phyloP scores from a whole-genome alignment of 352 stramenopile species.

The Elongisporangium senticosum region DNA sequence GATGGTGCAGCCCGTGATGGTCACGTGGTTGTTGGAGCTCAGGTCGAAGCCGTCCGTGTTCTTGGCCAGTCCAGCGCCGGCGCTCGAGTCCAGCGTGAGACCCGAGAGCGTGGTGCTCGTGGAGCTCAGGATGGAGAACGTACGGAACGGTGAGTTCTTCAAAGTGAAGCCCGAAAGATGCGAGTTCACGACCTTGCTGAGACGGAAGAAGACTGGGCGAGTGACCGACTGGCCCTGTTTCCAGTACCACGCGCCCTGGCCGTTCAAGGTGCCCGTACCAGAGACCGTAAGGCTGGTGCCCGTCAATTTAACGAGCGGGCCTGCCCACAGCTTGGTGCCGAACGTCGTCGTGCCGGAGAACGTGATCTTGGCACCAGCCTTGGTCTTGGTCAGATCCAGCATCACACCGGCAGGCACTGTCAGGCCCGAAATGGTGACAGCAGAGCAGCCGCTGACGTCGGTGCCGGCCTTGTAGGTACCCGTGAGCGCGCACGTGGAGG shows the following conservation, averaged over 20 bases:
- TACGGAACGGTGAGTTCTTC: constrained; percentile 19
- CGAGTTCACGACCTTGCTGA: constrained; percentile 6
- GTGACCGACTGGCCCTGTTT: constrained; percentile 21
- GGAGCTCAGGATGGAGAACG: constrained; percentile 18
- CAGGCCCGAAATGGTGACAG: constrained; percentile 18
- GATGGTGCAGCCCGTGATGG: constrained; percentile 19
- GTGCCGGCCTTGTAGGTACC: constrained; percentile 24
- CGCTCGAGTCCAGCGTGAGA: constrained; percentile 19
- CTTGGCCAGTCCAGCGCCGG: constrained; percentile 15
- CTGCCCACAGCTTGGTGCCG: constrained; percentile 24
- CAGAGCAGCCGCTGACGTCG: constrained; percentile 17
- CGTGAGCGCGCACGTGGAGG: constrained; percentile 22
- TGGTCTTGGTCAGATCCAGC: constrained; percentile 26
- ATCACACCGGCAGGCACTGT: constrained; percentile 25
- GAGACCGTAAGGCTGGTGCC: constrained; percentile 20
- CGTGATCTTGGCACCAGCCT: constrained; percentile 21
- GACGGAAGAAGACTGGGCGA: constrained; percentile 27
- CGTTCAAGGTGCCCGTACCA: constrained; percentile 24
- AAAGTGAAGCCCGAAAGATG: constrained; percentile 15
- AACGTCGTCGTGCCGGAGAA: constrained; percentile 32
- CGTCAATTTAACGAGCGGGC: constrained; percentile 24
- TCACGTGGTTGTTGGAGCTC: constrained; percentile 15
- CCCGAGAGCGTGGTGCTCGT: constrained; percentile 9
- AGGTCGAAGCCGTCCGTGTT: constrained; percentile 35
- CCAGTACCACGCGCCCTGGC: constrained; percentile 35